These are phyloP conservation scores for Alternaria sp. DNA, from an alignment of 2,329 filamentous ascomycete species.

Conservation along the genomic window DNA sequence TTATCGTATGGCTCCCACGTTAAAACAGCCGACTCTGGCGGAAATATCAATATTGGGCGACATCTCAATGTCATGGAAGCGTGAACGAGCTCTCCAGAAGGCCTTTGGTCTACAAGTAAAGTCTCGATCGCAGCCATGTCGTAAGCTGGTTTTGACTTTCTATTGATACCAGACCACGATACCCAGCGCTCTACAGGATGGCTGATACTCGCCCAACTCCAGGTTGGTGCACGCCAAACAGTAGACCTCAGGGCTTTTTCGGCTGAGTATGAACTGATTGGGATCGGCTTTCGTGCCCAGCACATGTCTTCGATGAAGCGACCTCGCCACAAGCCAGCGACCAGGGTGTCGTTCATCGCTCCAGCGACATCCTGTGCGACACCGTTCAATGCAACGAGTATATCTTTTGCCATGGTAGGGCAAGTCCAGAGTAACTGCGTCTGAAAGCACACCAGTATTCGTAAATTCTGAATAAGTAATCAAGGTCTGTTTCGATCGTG, in stretches of 20 bases:
- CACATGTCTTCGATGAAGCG: not conserved
- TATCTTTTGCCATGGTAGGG: conserved; percentile 13
- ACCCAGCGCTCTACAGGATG: too few species aligned
- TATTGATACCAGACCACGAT: not conserved
- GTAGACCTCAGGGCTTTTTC: not conserved
- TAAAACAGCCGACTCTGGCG: not conserved
- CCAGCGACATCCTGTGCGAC: conserved; percentile 3
- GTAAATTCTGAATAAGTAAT: not conserved
- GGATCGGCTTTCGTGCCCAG: not conserved
- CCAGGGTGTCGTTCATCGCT: conserved; percentile 1
- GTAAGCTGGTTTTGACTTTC: not conserved
- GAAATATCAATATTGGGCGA: not conserved
- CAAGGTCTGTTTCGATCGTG: too few species aligned
- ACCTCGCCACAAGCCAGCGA: conserved; percentile 17
- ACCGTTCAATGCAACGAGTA: conserved; percentile 15
- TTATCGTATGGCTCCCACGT: not conserved
- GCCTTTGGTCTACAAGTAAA: not conserved
- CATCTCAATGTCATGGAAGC: not conserved
- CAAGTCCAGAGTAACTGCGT: not conserved
- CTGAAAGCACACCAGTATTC: conserved; percentile 1
- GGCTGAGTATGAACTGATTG: too few species aligned
- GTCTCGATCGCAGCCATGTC: not conserved
- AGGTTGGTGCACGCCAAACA: conserved; percentile 10
- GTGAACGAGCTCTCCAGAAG: not conserved
- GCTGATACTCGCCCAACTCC: conserved; percentile 12